A percentile compares a stretch with the other conserved stretches of the same genome.
These are phyloP conservation scores for Castanospermum australe DNA, from an alignment of 306 rosid species.

Conservation along the genomic window DNA sequence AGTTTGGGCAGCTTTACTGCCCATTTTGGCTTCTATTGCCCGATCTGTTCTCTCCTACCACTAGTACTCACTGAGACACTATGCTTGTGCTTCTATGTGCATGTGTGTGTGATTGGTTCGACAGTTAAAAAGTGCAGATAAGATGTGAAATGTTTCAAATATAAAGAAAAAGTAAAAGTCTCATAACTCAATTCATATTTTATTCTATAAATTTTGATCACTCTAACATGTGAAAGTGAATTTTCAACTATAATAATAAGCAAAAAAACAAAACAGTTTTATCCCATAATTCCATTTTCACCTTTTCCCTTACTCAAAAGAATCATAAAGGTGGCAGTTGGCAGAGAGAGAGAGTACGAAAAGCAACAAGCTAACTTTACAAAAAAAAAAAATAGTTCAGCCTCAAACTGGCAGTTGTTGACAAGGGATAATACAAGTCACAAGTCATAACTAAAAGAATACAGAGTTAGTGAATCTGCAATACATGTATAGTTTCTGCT, in stretches of 20 bases:
- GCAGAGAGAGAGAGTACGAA: too few species aligned
- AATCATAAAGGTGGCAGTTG: too few species aligned
- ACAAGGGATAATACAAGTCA: not conserved
- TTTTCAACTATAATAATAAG: too few species aligned
- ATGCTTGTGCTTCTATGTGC: not conserved
- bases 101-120: not conserved
- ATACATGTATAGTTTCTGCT: not conserved
- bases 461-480: not conserved
- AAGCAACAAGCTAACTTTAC: too few species aligned
- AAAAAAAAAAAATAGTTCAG: too few species aligned
- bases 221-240: too few species aligned
- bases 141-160: not conserved
- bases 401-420: not conserved
- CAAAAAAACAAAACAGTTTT: too few species aligned
- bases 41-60: conserved; percentile 9
- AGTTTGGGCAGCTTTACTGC: conserved; percentile 45
- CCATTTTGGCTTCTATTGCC: conserved; percentile 48
- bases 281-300: too few species aligned
- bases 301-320: too few species aligned
- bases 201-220: too few species aligned
- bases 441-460: not conserved
- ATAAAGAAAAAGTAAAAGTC: too few species aligned
- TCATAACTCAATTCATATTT: too few species aligned
- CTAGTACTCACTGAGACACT: not conserved
- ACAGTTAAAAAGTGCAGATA: not conserved